Percentiles rank a stretch among this genome's conserved stretches.
Conservation (phyloP, 2,329 filamentous ascomycete species). For the Fusarium goolgardi region DNA sequence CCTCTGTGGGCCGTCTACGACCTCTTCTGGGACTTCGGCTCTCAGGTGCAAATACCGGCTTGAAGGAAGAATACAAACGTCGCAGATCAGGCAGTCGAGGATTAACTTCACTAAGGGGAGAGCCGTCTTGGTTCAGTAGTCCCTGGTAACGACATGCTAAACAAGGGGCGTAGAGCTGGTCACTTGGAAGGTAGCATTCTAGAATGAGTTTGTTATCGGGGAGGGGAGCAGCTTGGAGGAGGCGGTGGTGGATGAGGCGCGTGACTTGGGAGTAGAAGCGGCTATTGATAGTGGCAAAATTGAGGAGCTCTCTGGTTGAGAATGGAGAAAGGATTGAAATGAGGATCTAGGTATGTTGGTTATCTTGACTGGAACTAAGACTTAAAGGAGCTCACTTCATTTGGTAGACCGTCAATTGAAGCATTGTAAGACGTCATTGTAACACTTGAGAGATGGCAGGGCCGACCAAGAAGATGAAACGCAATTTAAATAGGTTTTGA, state of each 20-base stretch:
- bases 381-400: slow-evolving; percentile 19
- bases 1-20: slow-evolving; percentile 19
- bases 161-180: slow-evolving; percentile 74
- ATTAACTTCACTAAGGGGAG: slow-evolving; percentile 7
- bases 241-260: slow-evolving; percentile 72
- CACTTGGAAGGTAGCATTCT: slow-evolving; percentile 81
- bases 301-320: slow-evolving; percentile 64
- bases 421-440: slow-evolving; percentile 22
- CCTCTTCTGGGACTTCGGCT: slow-evolving; percentile 54
- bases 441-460: slow-evolving; percentile 1
- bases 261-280: slow-evolving; percentile 72
- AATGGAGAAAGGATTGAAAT: slow-evolving; percentile 56
- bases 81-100: slow-evolving; percentile 57
- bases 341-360: slow-evolving; percentile 22
- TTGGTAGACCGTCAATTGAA: slow-evolving; percentile 32
- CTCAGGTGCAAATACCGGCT: slow-evolving; percentile 69
- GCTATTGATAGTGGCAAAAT: slow-evolving; percentile 67
- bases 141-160: slow-evolving; percentile 74
- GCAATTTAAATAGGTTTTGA: background rate
- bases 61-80: slow-evolving; percentile 76
- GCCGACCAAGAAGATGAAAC: too few species aligned
- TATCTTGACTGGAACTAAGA: background rate
- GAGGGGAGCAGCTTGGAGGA: slow-evolving; percentile 56
- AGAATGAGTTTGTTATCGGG: slow-evolving; percentile 72
- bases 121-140: slow-evolving; percentile 55